Percentiles rank a stretch among this genome's conserved stretches.
Evolutionary conservation across 2,329 filamentous ascomycete species (phyloP).

Genomic region (Parastagonospora avenae): DNA sequence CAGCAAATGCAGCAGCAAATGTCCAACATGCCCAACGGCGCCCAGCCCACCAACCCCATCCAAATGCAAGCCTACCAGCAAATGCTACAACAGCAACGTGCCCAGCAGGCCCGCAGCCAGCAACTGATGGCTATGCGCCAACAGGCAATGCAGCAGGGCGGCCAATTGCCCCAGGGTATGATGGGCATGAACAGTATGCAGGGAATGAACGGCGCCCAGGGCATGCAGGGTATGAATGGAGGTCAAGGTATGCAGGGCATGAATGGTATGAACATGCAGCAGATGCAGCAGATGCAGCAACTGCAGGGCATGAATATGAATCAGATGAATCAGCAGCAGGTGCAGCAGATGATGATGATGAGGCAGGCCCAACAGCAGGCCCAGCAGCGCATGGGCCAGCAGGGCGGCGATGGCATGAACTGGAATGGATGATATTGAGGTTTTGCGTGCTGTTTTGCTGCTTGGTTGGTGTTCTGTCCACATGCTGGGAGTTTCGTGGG

Average conservation of each 20-base stretch:
- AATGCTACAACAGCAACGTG: conserved; percentile 41
- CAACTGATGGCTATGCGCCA: conserved; percentile 42
- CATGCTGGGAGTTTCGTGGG: no score
- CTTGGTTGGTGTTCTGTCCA: not conserved
- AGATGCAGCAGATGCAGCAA: conserved; percentile 29
- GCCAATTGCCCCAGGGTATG: conserved; percentile 36
- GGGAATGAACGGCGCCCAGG: conserved; percentile 7
- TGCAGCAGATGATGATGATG: conserved; percentile 44
- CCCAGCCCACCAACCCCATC: conserved; percentile 25
- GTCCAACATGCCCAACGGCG: conserved; percentile 23
- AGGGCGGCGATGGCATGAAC: conserved; percentile 31
- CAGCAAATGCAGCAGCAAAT: conserved; percentile 36
- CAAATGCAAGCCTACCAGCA: conserved; percentile 45
- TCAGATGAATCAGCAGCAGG: conserved; percentile 39
- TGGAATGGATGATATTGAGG: conserved; percentile 23
- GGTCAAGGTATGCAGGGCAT: conserved; percentile 23
- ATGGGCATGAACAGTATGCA: conserved; percentile 20
- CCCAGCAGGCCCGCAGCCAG: conserved; percentile 40
- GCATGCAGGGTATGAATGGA: conserved; percentile 10
- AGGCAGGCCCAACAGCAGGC: conserved; percentile 36
- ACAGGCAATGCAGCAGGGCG: conserved; percentile 37
- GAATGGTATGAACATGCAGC: conserved; percentile 26
- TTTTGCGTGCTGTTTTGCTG: not conserved
- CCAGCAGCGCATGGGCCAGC: conserved; percentile 25
- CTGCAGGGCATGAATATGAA: conserved; percentile 30